Evolutionary conservation across 768 basidiomycete genomes (phyloP), one percentile per base, ranked within the genome.

Genomic region (Panaeolus cyanescens): DNA sequence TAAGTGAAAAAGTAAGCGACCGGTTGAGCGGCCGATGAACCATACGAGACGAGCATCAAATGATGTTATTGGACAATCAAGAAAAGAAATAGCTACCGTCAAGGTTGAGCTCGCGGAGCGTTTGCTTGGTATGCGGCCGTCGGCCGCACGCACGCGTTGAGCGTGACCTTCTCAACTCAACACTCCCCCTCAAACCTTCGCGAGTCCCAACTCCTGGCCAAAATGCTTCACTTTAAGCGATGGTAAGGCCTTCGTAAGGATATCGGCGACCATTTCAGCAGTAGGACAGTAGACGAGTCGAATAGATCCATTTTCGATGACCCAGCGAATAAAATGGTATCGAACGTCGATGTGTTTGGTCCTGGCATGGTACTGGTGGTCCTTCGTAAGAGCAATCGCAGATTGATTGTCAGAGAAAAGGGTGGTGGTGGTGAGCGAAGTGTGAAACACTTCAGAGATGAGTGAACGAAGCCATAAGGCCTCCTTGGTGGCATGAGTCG

Each of bases 161-260:
- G n/a, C n/a, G n/a, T n/a, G n/a, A n/a, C n/a, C n/a, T n/a, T n/a
- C n/a, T n/a, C n/a, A n/a, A n/a, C n/a, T n/a, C 62, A 59, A 66
- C 64, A 67, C 70, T 70, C 64, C 67, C 69, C 68, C 63, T 72
- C 70, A 72, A 72, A 64, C 62, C 33, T 54, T 10, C n/a, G 45
- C 33, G 31, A 72, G 62, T 19, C 70, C 65, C 8, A 72, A 54
- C n/a, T 60, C 58, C 2, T 58, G 12, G 3, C 64, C 65, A 39
- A 71, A 72, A 42, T 69, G 20, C 45, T 22, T 17, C n/a, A 53
- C n/a, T 12, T 42, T 42, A 12, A 22, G 5, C 7, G 40, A 42
- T 5, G 65, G 65, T 3, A 73, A 59, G 2, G 69, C 65, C 54
- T 73, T 71, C 0, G 64, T 73, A 32, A 73, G 56, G 3, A 56